These are phyloP conservation scores for Saccharomycopsis capsularis DNA, from an alignment of 805 yeast species.

Conservation along the genomic window DNA sequence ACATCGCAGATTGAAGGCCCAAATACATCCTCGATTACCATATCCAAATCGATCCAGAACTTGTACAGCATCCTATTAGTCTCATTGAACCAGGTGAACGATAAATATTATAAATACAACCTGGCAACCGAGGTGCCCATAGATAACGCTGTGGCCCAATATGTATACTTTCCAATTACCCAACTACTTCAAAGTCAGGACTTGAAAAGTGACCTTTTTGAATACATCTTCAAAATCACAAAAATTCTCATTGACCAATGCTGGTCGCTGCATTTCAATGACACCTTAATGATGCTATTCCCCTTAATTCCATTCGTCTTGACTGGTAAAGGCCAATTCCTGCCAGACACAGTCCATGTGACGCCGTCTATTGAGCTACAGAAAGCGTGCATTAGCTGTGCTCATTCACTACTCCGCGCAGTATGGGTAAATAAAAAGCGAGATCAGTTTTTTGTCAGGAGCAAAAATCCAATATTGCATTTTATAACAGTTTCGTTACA, in stretches of 20 bases:
- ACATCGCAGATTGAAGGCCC: neutral
- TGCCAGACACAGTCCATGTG: neutral
- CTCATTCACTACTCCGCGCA: conserved; percentile 1
- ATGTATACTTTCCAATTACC: conserved; percentile 4
- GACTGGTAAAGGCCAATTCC: neutral
- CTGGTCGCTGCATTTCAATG: conserved; percentile 10
- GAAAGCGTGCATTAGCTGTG: conserved; percentile 2
- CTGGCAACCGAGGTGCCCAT: conserved; percentile 3
- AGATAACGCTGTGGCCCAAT: conserved; percentile 6
- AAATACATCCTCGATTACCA: neutral
- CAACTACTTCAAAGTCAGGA: conserved; percentile 1
- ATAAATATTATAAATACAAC: neutral
- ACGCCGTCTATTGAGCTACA: conserved; percentile 4
- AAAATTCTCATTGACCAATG: conserved; percentile 7
- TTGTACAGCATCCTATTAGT: neutral
- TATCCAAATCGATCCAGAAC: conserved; percentile 1
- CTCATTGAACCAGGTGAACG: neutral
- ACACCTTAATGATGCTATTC: conserved; percentile 4
- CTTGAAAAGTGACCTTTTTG: neutral
- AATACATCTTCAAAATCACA: conserved; percentile 9
- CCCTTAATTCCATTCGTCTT: conserved; percentile 11
- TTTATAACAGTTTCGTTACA: conserved; percentile 4
- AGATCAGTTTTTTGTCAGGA: conserved; percentile 1
- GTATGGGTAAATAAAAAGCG: neutral
- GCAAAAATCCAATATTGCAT: conserved; percentile 16